A percentile compares a stretch with the other conserved stretches of the same genome.
These are phyloP conservation scores for Metschnikowia gelsemii DNA, from an alignment of 805 yeast genomes.

Conservation along the genomic window DNA sequence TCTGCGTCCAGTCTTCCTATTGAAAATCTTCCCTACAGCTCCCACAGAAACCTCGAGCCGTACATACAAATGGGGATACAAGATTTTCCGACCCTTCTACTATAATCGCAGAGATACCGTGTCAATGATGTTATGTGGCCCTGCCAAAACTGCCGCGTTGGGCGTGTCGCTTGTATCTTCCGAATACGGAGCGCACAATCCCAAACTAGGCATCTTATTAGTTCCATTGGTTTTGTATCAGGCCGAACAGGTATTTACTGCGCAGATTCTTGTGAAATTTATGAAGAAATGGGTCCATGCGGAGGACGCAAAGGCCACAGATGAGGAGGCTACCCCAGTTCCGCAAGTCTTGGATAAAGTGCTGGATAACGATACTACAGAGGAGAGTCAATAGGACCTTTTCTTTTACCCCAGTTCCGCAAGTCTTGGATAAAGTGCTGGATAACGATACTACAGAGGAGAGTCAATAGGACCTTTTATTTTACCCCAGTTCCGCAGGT, in stretches of 20 bases:
- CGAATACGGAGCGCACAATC: conserved; percentile 66
- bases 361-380: conserved; percentile 5
- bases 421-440: conserved; percentile 4
- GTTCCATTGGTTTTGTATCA: conserved; percentile 86
- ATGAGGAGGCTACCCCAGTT: conserved; percentile 19
- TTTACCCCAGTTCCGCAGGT: conserved; percentile 9
- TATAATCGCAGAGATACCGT: conserved; percentile 71
- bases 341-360: conserved; percentile 3
- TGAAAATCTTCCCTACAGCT: conserved; percentile 39
- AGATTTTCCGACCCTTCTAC: conserved; percentile 60
- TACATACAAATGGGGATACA: conserved; percentile 46
- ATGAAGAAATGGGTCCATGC: conserved; percentile 69
- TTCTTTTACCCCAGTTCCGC: conserved; percentile 11
- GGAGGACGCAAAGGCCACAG: conserved; percentile 24
- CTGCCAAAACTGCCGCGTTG: conserved; percentile 90
- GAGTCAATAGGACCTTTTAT: conserved; percentile 6
- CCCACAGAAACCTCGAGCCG: conserved; percentile 50
- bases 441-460: conserved; percentile 5
- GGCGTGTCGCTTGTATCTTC: conserved; percentile 83
- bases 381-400: conserved; percentile 6
- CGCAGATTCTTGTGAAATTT: conserved; percentile 64
- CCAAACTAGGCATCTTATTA: conserved; percentile 64
- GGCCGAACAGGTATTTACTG: conserved; percentile 81
- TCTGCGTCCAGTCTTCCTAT: conserved; percentile 60
- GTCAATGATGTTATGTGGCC: conserved; percentile 81